Conservation (phyloP, 1,284 basidiomycete genomes). For the Boletus coffeatus region DNA sequence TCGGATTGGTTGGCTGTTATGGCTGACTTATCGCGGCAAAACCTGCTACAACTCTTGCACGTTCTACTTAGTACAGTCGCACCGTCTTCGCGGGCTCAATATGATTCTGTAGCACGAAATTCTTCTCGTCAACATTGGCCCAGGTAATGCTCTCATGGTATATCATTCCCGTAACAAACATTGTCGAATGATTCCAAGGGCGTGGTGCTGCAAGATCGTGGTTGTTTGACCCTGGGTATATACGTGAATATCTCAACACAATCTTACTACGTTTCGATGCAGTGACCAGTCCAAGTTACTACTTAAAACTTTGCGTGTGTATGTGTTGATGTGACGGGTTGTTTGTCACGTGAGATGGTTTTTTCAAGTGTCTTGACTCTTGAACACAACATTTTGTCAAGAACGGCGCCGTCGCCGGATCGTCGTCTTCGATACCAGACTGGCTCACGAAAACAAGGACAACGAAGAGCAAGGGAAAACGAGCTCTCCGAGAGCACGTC, state of each 20-base stretch:
- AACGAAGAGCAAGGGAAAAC: constrained; percentile 48
- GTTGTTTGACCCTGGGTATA: constrained; percentile 14
- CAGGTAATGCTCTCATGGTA: constrained; percentile 45
- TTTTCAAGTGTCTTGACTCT: too few species aligned
- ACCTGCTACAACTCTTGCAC: too few species aligned
- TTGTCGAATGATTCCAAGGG: not conserved
- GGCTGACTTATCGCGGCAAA: too few species aligned
- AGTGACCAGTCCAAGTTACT: too few species aligned
- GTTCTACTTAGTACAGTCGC: too few species aligned
- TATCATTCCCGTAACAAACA: not conserved
- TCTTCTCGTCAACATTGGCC: constrained; percentile 97
- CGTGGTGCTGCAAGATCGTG: constrained; percentile 5
- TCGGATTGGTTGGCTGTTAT: too few species aligned
- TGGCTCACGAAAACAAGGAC: constrained; percentile 79
- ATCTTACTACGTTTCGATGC: too few species aligned
- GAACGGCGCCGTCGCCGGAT: constrained; percentile 79
- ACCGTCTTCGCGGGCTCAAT: too few species aligned
- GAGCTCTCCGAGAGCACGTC: constrained; percentile 59
- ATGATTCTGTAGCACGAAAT: constrained; percentile 34
- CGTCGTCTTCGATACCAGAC: constrained; percentile 81
- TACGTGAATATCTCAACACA: constrained; percentile 7
- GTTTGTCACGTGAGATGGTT: too few species aligned
- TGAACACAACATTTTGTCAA: too few species aligned
- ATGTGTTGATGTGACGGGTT: too few species aligned
- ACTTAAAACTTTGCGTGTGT: too few species aligned